Base-by-base conservation (phyloP, 1,139 yeast genomes). In the Zygoascus sp. region DNA sequence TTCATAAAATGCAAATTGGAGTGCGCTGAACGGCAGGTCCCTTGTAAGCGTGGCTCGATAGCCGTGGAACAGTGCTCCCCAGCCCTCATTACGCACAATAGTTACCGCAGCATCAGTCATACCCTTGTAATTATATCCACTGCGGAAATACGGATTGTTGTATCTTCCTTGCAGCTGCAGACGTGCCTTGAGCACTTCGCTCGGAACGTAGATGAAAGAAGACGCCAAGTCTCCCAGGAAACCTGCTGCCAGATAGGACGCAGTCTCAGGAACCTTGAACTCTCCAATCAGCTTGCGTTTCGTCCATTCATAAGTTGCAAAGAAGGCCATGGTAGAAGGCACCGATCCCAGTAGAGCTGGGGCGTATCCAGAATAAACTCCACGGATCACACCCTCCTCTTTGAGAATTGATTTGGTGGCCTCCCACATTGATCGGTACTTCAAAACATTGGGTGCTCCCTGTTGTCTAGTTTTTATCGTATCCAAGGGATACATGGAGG, bases 391-490 rank as follows among this genome's bases (percentile, higher is more conserved):
- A 1, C 98, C 98, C 70, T 92, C 98, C 60, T 90, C 89, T 40
- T 73, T 64, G 39, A 83, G 67, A 20, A 92, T 83, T 0, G 92
- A 81, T 35, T 69, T 56, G 59, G 84, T 87, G 0, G 97, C 96
- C 5, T 80, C 75, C 16, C 74, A 63, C 74, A 87, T 73, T 61
- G 79, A 78, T 54, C 71, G 75, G 65, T 92, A 90, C 64, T 85
- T 85, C 6, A 69, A 56, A 25, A 78, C 78, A 53, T 74, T 72
- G 17, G 88, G 83, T 5, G 95, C 87, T 22, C 96, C 97, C 62
- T 92, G 98, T 64, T 92, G 98, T 56, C 98, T 74, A 1, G 98
- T 92, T 65, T 92, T 92, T 35, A 94, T 96, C 0, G 98, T 92
- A 61, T 92, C 98, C 40, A 92, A 69, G 1, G 97, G 90, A 65